These are phyloP conservation scores for Penicillium paneum DNA, from an alignment of 2,329 filamentous ascomycete genomes.

Conservation along the genomic window DNA sequence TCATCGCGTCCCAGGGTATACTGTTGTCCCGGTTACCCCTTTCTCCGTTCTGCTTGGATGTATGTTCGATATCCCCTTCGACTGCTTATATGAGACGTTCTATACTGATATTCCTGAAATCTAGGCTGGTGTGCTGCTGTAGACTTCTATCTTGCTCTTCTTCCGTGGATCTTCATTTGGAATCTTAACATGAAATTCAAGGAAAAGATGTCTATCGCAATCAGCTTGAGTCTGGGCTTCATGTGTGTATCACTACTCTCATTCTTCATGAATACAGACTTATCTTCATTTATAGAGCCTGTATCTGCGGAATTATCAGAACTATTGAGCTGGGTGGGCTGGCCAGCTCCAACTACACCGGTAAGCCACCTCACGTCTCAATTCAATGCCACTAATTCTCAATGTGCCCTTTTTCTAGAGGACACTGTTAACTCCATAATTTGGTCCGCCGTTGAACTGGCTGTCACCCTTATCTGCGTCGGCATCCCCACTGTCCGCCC, in stretches of 20 bases:
- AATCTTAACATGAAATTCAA: slow-evolving; percentile 37
- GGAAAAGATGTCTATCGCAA: slow-evolving; percentile 38
- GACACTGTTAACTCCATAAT: slow-evolving; percentile 24
- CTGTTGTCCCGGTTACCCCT: too few species aligned
- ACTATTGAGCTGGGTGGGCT: slow-evolving; percentile 16
- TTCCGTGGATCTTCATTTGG: slow-evolving; percentile 41
- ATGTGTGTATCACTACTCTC: slow-evolving; percentile 18
- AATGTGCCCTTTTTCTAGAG: slow-evolving; percentile 13
- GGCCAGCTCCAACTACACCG: slow-evolving; percentile 18
- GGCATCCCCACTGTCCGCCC: slow-evolving; percentile 30
- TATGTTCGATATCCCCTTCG: too few species aligned
- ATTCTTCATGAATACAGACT: background rate
- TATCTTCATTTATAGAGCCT: slow-evolving; percentile 3
- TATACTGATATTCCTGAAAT: background rate
- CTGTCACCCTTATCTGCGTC: slow-evolving; percentile 27
- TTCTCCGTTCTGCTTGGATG: too few species aligned
- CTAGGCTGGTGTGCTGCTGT: slow-evolving; percentile 22
- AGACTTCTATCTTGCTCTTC: slow-evolving; percentile 38
- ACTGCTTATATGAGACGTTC: background rate
- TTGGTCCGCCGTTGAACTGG: slow-evolving; percentile 24
- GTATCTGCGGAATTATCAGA: slow-evolving; percentile 16
- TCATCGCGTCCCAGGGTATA: too few species aligned
- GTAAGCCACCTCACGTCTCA: background rate
- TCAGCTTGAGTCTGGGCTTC: slow-evolving; percentile 39
- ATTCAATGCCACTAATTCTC: too few species aligned